Base-by-base conservation (phyloP, 192 early-diverging fungal species). In the Globomyces pollinis-pini region DNA sequence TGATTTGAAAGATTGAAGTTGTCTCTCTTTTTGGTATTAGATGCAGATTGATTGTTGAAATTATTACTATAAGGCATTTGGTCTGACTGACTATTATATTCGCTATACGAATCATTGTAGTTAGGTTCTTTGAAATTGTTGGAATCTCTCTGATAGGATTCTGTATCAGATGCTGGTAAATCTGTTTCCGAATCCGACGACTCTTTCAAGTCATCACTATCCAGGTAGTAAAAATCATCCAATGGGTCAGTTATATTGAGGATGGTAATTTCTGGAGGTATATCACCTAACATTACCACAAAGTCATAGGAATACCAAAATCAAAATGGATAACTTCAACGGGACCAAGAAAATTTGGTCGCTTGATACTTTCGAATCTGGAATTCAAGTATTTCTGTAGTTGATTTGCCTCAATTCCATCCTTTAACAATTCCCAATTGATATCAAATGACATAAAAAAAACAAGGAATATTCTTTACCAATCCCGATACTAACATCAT, bases 291-390 rank as follows among this genome's bases (percentile, higher is more conserved):
- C n/a, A n/a, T n/a, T n/a, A n/a, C n/a, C n/a, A n/a, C n/a, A n/a
- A n/a, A n/a, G n/a, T n/a, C n/a, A n/a, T n/a, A n/a, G n/a, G n/a
- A n/a, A n/a, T 47, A 8, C 44, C 44, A 54, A 84, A 84, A 60
- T 80, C 75, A 5, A 82, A 60, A 38, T 74, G 63, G 21, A 65
- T 62, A 21, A 83, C 70, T 32, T 47, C 13, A 23, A 83, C 39
- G 15, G 63, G 56, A 12, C 81, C 79, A 26, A 84, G 62, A 56
- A 84, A 84, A 13, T 66, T 32, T 6, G 81, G 81, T 21, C 76
- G 51, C 12, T 75, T 63, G 24, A 78, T 69, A 13, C 64, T 36
- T 11, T 35, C 47, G 53, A 84, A 83, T 6, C 70, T 60, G 21
- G 65, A 57, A 67, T 84, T 84, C 30, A 84, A 63, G 54, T 69